Percentiles rank a stretch among this genome's conserved stretches.
Evolutionary conservation across 1,284 basidiomycete genomes (phyloP).

Genomic region (Porodaedalea pini): DNA sequence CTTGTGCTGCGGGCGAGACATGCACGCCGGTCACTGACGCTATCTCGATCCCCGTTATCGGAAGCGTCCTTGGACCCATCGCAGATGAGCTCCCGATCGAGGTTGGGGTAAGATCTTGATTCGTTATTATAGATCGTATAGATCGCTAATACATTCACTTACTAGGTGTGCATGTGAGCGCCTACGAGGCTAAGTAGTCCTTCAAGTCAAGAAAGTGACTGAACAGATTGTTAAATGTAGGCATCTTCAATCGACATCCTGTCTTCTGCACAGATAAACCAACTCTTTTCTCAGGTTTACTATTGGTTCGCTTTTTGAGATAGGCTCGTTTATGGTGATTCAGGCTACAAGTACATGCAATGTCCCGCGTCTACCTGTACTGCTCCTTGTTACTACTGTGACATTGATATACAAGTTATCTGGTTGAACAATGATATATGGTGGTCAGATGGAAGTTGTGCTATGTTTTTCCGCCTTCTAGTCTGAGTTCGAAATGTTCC

Average conservation of each 20-base stretch:
- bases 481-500: too few species aligned
- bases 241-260: not conserved
- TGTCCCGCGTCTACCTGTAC: too few species aligned
- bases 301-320: not conserved
- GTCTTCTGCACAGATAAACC: too few species aligned
- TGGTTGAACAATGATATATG: too few species aligned
- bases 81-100: not conserved
- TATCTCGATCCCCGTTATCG: not conserved
- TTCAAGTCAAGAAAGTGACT: not conserved
- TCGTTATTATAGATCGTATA: too few species aligned
- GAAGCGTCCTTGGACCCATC: not conserved
- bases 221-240: not conserved
- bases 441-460: too few species aligned
- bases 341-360: too few species aligned
- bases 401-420: too few species aligned
- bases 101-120: not conserved
- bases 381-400: too few species aligned
- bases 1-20: not conserved
- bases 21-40: not conserved
- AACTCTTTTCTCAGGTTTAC: not conserved
- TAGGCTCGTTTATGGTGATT: too few species aligned
- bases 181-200: not conserved
- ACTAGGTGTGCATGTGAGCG: not conserved
- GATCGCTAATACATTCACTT: not conserved
- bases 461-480: too few species aligned